Base-by-base conservation (phyloP, 345 rosid genomes). In the Rhizophora apiculata region DNA sequence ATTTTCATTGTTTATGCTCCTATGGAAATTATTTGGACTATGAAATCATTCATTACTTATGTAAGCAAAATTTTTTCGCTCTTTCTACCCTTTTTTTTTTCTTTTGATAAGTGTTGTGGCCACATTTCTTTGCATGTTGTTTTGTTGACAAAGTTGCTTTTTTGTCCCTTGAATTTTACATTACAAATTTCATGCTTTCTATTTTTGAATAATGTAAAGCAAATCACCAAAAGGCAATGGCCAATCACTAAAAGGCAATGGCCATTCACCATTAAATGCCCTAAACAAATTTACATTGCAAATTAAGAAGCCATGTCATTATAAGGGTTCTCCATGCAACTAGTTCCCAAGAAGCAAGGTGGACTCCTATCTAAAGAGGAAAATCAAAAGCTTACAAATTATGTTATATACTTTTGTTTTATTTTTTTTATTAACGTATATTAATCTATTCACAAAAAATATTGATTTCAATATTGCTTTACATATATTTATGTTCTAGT, bases 301-400 rank as follows among this genome's bases (percentile, higher is more conserved):
- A 65, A 90, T 90, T 73, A 92, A 83, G 87, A 88, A 88, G 87
- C 94, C 96, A 9, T 60, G 87, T 71, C 92, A 80, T 71, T 96
- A 92, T 58, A 95, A 88, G 80, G 76, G 58, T 72, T 89, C 93
- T 67, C 96, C 98, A 30, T 70, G 86, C 68, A 89, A 86, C 57
- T 92, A 96, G 98, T 90, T 86, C 61, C 97, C 96, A 0, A 85
- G 98, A 19, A 90, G 84, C 78, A 92, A 83, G 72, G 88, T 78
- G 70, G 96, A 87, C 67, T 91, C 97, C 16, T 90, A 84, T 82
- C 77, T 92, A 75, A 87, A 86, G 56, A 89, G 89, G 82, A 95
- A 95, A 76, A 90, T 95, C 34, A 86, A 88, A 73, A 85, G 84
- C 92, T 81, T 95, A 71, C 99, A 90, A 98, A 98, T 95, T 26